Conservation (phyloP, 495 filamentous ascomycete genomes). For the Haplographium delicatum region DNA sequence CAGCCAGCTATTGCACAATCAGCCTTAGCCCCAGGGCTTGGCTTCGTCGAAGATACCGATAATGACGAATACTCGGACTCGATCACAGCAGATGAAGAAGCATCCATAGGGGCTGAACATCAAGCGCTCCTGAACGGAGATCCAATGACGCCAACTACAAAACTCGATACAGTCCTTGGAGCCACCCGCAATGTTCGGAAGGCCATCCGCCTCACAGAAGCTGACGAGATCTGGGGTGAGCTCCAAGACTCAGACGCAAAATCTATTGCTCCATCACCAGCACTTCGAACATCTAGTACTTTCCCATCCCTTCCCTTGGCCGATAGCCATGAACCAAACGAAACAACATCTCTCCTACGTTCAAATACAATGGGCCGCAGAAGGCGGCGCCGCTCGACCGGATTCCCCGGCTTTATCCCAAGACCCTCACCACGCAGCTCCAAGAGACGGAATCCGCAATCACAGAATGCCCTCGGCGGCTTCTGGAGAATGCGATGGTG, state of each 20-base stretch:
- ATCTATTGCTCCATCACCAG: constrained; percentile 27
- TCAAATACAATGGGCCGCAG: constrained; percentile 12
- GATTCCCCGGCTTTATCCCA: constrained; percentile 49
- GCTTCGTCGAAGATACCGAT: constrained; percentile 61
- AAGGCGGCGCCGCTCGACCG: constrained; percentile 42
- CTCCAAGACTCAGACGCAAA: constrained; percentile 51
- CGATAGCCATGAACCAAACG: constrained; percentile 26
- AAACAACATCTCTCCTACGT: constrained; percentile 23
- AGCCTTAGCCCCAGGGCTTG: constrained; percentile 62
- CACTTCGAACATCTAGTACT: constrained; percentile 5
- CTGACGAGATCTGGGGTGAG: constrained; percentile 62
- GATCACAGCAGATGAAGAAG: constrained; percentile 37
- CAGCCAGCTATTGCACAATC: constrained; percentile 55
- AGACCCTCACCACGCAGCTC: constrained; percentile 21
- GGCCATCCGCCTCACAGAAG: constrained; percentile 44
- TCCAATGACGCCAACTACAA: constrained; percentile 37
- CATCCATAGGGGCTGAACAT: constrained; percentile 32
- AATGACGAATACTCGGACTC: constrained; percentile 44
- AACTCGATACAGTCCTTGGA: constrained; percentile 26
- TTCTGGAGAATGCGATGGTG: constrained; percentile 29
- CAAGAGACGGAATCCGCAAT: constrained; percentile 3
- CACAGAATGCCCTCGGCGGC: constrained; percentile 18
- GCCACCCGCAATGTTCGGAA: constrained; percentile 31
- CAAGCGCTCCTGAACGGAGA: constrained; percentile 35
- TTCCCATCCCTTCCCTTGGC: not conserved